Conservation (phyloP, 192 early-diverging fungal genomes). For the Podila epicladia region DNA sequence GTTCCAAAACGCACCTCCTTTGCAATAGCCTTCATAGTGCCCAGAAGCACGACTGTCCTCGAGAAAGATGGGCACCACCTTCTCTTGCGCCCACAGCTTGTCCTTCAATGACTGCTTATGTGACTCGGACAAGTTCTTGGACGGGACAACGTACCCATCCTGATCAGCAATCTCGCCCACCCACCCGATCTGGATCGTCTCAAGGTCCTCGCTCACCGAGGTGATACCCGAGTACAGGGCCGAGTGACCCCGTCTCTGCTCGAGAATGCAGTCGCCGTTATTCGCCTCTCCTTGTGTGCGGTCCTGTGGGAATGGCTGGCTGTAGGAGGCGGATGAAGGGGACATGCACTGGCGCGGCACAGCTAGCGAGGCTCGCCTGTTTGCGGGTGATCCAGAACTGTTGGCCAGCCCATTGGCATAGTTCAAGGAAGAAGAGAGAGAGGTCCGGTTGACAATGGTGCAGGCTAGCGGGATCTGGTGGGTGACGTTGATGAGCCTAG, state of each 20-base stretch:
- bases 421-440: neutral
- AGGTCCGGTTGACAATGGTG: constrained; percentile 38
- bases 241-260: constrained; percentile 80
- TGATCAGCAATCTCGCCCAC: constrained; percentile 69
- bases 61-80: constrained; percentile 83
- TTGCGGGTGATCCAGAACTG: constrained; percentile 12
- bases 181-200: constrained; percentile 82
- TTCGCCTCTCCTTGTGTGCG: neutral
- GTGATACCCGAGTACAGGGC: constrained; percentile 89
- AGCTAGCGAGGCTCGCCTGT: constrained; percentile 36
- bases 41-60: constrained; percentile 72
- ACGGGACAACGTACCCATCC: constrained; percentile 65
- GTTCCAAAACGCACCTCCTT: constrained; percentile 70
- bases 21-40: constrained; percentile 99
- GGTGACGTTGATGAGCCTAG: constrained; percentile 62
- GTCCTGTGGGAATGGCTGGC: neutral
- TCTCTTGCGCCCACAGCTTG: constrained; percentile 62
- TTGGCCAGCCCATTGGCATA: neutral
- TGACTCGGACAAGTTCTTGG: constrained; percentile 58
- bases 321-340: constrained; percentile 12
- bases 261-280: constrained; percentile 58
- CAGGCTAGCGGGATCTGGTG: constrained; percentile 63
- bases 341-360: constrained; percentile 27
- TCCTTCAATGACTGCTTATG: constrained; percentile 63
- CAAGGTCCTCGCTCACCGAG: constrained; percentile 65